Conservation (phyloP, 352 stramenopile genomes). For the Blastocystis sp. region DNA sequence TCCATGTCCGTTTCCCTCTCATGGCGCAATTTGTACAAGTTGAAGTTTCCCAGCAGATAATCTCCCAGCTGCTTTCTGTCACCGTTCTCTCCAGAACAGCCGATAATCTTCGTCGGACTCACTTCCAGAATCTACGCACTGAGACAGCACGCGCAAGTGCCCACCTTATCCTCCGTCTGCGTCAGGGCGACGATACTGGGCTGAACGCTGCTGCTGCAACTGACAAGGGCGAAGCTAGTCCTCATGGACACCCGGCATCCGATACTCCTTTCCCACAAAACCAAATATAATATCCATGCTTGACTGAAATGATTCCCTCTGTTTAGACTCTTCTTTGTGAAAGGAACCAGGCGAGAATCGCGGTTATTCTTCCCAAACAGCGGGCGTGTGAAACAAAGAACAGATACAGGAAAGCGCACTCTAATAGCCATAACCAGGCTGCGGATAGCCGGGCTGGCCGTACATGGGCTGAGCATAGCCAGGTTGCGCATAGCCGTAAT, state of each 20-base stretch:
- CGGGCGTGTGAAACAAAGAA: conserved; percentile 20
- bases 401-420: background rate
- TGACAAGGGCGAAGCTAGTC: conserved; percentile 46
- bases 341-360: background rate
- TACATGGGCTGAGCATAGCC: conserved; percentile 15
- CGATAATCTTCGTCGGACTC: conserved; percentile 66
- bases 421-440: background rate
- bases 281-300: conserved; percentile 64
- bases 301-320: background rate
- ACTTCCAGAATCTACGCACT: conserved; percentile 60
- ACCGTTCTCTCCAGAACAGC: conserved; percentile 54
- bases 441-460: conserved; percentile 4
- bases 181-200: conserved; percentile 49
- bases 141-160: background rate
- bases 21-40: conserved; percentile 67
- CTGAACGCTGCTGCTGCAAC: conserved; percentile 51
- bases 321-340: conserved; percentile 1
- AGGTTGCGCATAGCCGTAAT: conserved; percentile 40
- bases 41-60: conserved; percentile 67
- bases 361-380: conserved; percentile 32
- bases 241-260: background rate
- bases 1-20: conserved; percentile 69
- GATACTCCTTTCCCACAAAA: conserved; percentile 51
- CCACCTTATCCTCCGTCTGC: conserved; percentile 35
- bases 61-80: conserved; percentile 69